Percentiles rank a stretch among this genome's conserved stretches.
Evolutionary conservation across 805 yeast species (phyloP).

Genomic region (Alloascoidea africana): DNA sequence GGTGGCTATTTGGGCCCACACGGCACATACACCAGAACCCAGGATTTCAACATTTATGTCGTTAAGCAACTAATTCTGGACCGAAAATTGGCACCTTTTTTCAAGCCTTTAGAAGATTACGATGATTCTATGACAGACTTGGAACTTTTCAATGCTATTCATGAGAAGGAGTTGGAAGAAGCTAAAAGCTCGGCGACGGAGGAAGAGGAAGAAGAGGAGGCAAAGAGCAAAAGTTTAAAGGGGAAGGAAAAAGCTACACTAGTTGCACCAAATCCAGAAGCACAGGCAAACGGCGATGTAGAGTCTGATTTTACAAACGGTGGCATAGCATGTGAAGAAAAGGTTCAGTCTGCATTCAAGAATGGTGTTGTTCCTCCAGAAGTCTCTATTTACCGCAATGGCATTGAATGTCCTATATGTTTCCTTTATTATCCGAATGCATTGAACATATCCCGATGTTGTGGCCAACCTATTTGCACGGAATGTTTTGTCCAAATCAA

Average conservation of each 20-base stretch:
- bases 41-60: conserved; percentile 57
- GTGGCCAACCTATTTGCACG: conserved; percentile 85
- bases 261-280: too few relatives aligned
- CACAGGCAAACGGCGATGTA: background rate
- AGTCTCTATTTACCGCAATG: conserved; percentile 45
- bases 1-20: conserved; percentile 91
- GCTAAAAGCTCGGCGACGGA: background rate
- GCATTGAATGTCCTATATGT: conserved; percentile 89
- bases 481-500: conserved; percentile 96
- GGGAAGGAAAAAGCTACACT: background rate
- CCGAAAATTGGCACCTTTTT: conserved; percentile 78
- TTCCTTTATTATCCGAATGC: conserved; percentile 72
- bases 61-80: conserved; percentile 60
- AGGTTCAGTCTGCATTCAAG: background rate
- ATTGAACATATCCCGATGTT: conserved; percentile 72
- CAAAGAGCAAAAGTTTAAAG: background rate
- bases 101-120: conserved; percentile 73
- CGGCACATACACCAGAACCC: conserved; percentile 67
- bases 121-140: conserved; percentile 58
- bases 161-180: background rate
- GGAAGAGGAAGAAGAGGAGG: background rate
- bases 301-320: too few relatives aligned
- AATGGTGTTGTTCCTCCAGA: conserved; percentile 19
- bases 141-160: conserved; percentile 33
- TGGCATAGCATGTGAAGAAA: too few relatives aligned